These are phyloP conservation scores for Candida argentea DNA, from an alignment of 805 yeast genomes.

Conservation along the genomic window DNA sequence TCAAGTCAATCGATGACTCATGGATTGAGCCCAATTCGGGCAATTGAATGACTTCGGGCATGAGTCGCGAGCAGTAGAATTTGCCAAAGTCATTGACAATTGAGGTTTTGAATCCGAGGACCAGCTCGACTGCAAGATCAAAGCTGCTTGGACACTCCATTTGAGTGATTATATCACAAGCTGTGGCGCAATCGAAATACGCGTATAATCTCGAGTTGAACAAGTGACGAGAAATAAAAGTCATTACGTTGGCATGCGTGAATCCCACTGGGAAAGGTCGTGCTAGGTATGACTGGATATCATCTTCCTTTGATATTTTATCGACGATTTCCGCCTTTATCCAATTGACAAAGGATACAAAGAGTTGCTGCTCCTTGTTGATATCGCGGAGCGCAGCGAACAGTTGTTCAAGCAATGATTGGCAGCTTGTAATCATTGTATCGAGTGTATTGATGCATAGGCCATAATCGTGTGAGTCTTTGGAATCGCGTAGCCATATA, in stretches of 20 bases:
- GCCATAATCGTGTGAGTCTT: slow-evolving; percentile 5
- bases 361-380: slow-evolving; percentile 36
- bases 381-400: slow-evolving; percentile 32
- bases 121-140: not conserved
- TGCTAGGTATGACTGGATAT: slow-evolving; percentile 8
- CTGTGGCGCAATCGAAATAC: slow-evolving; percentile 11
- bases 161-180: slow-evolving; percentile 2
- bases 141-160: too few relatives aligned
- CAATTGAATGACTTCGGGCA: too few relatives aligned
- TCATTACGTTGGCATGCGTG: slow-evolving; percentile 14
- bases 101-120: too few relatives aligned
- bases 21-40: too few relatives aligned
- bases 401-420: slow-evolving; percentile 18
- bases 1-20: too few relatives aligned
- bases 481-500: slow-evolving; percentile 22
- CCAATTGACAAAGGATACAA: slow-evolving; percentile 39
- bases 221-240: slow-evolving; percentile 14
- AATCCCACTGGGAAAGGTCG: slow-evolving; percentile 4
- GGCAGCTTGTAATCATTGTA: slow-evolving; percentile 7
- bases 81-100: slow-evolving; percentile 1
- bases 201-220: slow-evolving; percentile 10
- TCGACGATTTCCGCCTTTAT: slow-evolving; percentile 23
- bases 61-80: too few relatives aligned
- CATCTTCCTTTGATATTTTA: slow-evolving; percentile 29
- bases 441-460: slow-evolving; percentile 3